Evolutionary conservation across 2,329 filamentous ascomycete genomes (phyloP), one percentile per base, ranked within the genome.

Genomic region (Colletotrichum theobromicola): DNA sequence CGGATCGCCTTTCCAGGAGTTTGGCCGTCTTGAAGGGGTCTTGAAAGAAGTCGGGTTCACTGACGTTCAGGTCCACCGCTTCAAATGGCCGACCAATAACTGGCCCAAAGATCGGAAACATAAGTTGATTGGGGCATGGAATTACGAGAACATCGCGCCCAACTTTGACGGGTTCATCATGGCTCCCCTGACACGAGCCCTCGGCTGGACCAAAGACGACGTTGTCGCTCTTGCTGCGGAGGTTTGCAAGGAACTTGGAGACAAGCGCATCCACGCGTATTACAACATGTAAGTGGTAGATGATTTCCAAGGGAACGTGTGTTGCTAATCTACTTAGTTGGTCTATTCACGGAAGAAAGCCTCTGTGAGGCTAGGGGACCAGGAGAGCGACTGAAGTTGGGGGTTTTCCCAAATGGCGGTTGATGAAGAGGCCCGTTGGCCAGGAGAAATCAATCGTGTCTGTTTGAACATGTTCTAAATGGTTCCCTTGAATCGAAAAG

Each of bases 311-410:
- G 16, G 9, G 5, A 2, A 30, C n/a, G 13, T 1, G 2, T 28
- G 3, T 5, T 26, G 24, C 53, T 57, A 18, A 57, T 18, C 7
- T 5, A 5, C 9, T 5, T 7, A 46, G 18, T 21, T 46, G 37
- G 37, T 46, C 37, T 5, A 7, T 46, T 0, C 10, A 46, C 37
- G 37, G 37, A 46, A 46, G 37, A 46, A 46, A 46, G 5, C 37
- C 37, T 46, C 16, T n/a, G 1, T 42, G 2, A 42, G 37, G 0
- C 37, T 12, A 12, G 12, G 9, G 37, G 0, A 4, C 4, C n/a
- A 0, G 3, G 18, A 12, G 2, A 0, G 4, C n/a, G 0, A 13
- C 37, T 4, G 18, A 2, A 12, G 9, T 46, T 21, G 0, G 0
- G 18, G n/a, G 2, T 12, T n/a, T 21, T 0, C n/a, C 37, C 10